Conservation (phyloP, 495 filamentous ascomycete genomes). For the Filosporella fistucella region DNA sequence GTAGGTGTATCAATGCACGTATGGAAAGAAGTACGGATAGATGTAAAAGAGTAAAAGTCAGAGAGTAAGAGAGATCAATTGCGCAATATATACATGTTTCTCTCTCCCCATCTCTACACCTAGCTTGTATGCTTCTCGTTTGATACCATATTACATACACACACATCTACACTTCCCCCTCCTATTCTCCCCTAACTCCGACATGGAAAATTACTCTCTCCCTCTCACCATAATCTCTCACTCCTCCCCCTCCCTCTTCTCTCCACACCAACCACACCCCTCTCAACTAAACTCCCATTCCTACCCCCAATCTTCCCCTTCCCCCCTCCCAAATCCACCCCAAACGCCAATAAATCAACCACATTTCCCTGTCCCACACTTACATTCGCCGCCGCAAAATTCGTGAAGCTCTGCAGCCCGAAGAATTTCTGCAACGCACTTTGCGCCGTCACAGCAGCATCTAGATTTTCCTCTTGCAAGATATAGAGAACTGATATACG, state of each 20-base stretch:
- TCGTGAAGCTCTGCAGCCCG: slow-evolving; percentile 34
- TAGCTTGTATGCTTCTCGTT: neutral
- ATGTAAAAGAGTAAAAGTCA: neutral
- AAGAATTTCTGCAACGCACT: slow-evolving; percentile 41
- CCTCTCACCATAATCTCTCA: neutral
- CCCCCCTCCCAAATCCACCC: slow-evolving; percentile 30
- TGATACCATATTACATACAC: neutral
- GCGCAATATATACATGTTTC: neutral
- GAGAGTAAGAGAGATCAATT: neutral
- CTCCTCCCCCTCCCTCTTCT: neutral
- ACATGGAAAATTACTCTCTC: neutral
- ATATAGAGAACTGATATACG: slow-evolving; percentile 59
- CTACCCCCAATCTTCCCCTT: neutral
- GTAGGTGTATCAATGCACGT: neutral
- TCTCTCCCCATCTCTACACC: neutral
- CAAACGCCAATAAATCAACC: slow-evolving; percentile 40
- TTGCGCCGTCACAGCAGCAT: slow-evolving; percentile 53
- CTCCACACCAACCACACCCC: too few relatives aligned
- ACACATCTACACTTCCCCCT: neutral
- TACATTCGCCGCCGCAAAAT: slow-evolving; percentile 24
- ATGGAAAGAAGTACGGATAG: neutral
- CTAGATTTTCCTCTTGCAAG: slow-evolving; percentile 49
- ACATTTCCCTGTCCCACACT: slow-evolving; percentile 36
- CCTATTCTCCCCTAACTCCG: neutral
- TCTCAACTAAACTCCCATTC: neutral